Evolutionary conservation across 768 basidiomycete genomes (phyloP), one percentile per base, ranked within the genome.

Genomic region (Chalciporus pseudorubinellus): DNA sequence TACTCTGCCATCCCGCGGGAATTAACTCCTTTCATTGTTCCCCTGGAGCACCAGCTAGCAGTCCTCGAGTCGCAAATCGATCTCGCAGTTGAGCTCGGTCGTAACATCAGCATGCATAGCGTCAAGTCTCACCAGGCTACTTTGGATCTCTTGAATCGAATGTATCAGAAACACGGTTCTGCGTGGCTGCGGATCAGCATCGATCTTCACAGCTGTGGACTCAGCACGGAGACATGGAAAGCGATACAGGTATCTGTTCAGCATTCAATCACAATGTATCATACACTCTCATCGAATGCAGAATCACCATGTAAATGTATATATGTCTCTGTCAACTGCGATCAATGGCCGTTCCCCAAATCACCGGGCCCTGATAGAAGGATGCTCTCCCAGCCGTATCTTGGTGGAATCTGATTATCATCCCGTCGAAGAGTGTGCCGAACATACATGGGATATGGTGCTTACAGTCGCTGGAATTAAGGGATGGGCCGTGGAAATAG

Each of bases 161-260:
- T 92, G 77, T 70, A 77, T 44, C 67, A 74, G 55, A 80, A 77
- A 62, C 75, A 88, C 49, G 80, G 82, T 6, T 66, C 72, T 8
- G 70, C 67, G 20, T 94, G 87, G 79, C 69, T 72, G 44, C 65
- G 63, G 18, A 83, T 97, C 63, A 95, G 85, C 60, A 70, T 98
- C 42, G 93, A 95, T 65, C 67, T 99, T 59, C 95, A 99, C 67
- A 91, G 88, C 41, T 98, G 92, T 62, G 90, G 92, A 0, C 70
- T 94, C 57, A 92, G 87, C 53, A 74, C 83, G 7, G 81, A 95
- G 62, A 83, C 79, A 33, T 90, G 89, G 84, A 71, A 68, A 49
- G 77, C 78, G 43, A 77, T 95, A 39, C 85, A 94, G 81, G 92
- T 85, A 71, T 46, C 63, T 49, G 47, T 48, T 53, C n/a, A 44